Conservation (phyloP, 2,329 filamentous ascomycete species). For the Leptographium flavum region DNA sequence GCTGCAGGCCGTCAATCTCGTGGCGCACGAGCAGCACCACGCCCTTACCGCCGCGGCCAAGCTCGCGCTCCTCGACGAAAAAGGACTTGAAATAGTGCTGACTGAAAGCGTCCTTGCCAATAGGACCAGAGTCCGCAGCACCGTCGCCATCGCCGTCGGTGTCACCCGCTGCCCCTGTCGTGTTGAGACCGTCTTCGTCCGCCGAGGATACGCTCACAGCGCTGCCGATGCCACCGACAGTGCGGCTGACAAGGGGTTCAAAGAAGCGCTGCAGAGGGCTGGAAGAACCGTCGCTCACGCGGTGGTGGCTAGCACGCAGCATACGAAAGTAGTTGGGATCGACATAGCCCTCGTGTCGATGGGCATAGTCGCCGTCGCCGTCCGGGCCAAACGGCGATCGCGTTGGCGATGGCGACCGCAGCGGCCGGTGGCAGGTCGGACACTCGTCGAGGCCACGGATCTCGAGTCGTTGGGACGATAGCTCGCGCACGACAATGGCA, state of each 20-base stretch:
- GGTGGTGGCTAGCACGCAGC: conserved; percentile 45
- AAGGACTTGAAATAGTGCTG: conserved; percentile 87
- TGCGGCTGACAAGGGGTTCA: conserved; percentile 21
- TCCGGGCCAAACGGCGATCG: conserved; percentile 27
- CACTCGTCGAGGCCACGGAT: conserved; percentile 68
- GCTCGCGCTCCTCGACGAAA: conserved; percentile 75
- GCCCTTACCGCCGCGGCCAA: conserved; percentile 85
- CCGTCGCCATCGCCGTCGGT: no score
- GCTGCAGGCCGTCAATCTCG: conserved; percentile 71
- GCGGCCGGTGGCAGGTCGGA: conserved; percentile 76
- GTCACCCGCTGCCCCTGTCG: no score
- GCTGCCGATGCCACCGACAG: not conserved
- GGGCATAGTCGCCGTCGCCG: conserved; percentile 12
- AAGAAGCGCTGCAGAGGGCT: conserved; percentile 33
- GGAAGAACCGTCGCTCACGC: conserved; percentile 17
- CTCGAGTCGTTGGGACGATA: conserved; percentile 68
- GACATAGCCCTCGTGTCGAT: conserved; percentile 53
- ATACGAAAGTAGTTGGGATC: conserved; percentile 92
- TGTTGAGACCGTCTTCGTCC: not conserved
- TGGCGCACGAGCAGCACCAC: conserved; percentile 91
- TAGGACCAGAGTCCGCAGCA: conserved; percentile 57
- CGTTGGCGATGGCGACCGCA: conserved; percentile 35
- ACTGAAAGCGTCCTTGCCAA: conserved; percentile 76
- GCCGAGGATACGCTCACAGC: conserved; percentile 13
- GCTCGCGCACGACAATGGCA: conserved; percentile 84